Evolutionary conservation across 2,329 filamentous ascomycete species (phyloP), one percentile per base, ranked within the genome.

Genomic region (Nemania sp.): DNA sequence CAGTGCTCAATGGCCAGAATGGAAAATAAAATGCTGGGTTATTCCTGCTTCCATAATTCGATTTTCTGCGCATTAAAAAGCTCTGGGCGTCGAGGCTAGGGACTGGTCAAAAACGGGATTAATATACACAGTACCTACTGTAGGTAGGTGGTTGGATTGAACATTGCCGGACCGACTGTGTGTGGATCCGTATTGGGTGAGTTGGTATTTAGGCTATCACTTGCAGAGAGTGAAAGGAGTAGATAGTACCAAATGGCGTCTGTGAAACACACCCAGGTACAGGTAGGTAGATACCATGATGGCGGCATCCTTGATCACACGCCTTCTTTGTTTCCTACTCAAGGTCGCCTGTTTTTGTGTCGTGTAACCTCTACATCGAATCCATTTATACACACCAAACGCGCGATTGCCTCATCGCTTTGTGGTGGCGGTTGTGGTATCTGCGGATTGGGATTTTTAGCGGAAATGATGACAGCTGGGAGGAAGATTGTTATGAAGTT

Each of bases 141-240:
- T n/a, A 51, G 55, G 45, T 55, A 59, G 25, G 62, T 54, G 62
- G 50, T 37, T 59, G 40, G 52, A 53, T 35, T 45, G 48, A 46
- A 39, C 37, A 54, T 40, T 45, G 61, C 56, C 49, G 57, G 52
- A 57, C 29, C 45, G 54, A 37, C 21, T 57, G 61, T 61, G 35
- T 57, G 61, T 61, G 61, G 61, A 58, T 51, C 61, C 46, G 49
- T 51, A 50, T 25, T 29, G 57, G 57, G 42, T 39, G 48, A 54
- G 57, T 67, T 68, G 63, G 65, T 55, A 63, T 72, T 71, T 71
- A 69, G 69, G 68, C 68, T 71, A 63, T 68, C 65, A 60, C 65
- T 66, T 70, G 68, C 63, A 69, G 65, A 50, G 53, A 62, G 63
- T 57, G 62, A 56, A 40, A 51, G 39, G 32, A 53, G 25, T 29